Percentiles rank a stretch among this genome's conserved stretches.
These are phyloP conservation scores for Alternaria panax DNA, from an alignment of 2,329 filamentous ascomycete species.

Conservation along the genomic window DNA sequence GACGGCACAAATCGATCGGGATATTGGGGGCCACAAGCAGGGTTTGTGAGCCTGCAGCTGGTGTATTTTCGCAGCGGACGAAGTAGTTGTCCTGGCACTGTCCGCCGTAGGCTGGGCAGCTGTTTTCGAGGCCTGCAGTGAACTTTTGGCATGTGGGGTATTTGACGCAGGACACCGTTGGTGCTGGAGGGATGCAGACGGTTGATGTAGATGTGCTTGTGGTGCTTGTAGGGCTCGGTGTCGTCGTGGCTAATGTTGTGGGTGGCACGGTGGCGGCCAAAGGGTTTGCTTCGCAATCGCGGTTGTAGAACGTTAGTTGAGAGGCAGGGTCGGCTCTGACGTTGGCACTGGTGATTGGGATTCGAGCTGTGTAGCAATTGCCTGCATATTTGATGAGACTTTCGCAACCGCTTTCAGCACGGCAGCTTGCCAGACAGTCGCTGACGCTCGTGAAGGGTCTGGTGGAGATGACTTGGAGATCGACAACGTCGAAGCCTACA, in stretches of 20 bases:
- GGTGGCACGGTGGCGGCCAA: background rate
- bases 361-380: background rate
- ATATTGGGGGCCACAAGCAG: background rate
- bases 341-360: background rate
- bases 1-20: background rate
- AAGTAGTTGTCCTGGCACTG: slow-evolving; percentile 9
- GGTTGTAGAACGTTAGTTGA: background rate
- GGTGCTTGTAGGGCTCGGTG: background rate
- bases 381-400: background rate
- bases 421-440: background rate
- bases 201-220: background rate
- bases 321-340: background rate
- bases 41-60: background rate
- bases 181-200: background rate
- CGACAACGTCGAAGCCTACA: background rate
- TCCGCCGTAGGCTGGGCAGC: background rate
- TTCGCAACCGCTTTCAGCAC: background rate
- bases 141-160: background rate
- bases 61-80: background rate
- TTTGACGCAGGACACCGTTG: background rate
- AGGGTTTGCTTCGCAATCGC: background rate
- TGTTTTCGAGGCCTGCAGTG: background rate
- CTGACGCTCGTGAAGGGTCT: background rate
- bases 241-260: background rate
- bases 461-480: background rate